Evolutionary conservation across 305 asterid genomes (phyloP).

Genomic region (Fraxinus sp.): DNA sequence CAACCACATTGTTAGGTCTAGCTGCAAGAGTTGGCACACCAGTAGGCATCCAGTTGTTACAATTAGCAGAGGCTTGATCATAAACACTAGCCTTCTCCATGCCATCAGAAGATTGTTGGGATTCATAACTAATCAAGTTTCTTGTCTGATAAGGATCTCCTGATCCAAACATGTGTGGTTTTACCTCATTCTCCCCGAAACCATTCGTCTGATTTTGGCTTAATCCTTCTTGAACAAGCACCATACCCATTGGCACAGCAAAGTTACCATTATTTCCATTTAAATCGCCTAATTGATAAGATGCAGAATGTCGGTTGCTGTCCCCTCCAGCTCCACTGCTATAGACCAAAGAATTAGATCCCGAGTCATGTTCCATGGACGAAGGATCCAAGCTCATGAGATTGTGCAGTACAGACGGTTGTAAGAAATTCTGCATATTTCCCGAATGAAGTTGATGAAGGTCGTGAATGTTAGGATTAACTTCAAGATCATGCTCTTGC

Average conservation of each 20-base stretch:
- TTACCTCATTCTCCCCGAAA: constrained; percentile 26
- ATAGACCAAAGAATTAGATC: constrained; percentile 29
- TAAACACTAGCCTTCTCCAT: constrained; percentile 29
- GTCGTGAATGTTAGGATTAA: constrained; percentile 33
- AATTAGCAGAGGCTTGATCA: constrained; percentile 36
- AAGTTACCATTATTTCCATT: constrained; percentile 14
- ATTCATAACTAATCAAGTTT: constrained; percentile 31
- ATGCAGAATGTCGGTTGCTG: constrained; percentile 13
- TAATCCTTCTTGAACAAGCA: constrained; percentile 35
- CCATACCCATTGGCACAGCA: constrained; percentile 40
- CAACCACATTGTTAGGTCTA: constrained; percentile 33
- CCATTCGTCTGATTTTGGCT: constrained; percentile 33
- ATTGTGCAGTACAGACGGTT: constrained; percentile 51
- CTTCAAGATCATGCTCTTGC: constrained; percentile 25
- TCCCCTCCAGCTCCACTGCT: constrained; percentile 22
- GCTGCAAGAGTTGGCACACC: constrained; percentile 45
- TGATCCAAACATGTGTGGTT: constrained; percentile 36
- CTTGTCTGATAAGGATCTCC: constrained; percentile 44
- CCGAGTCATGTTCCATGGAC: constrained; percentile 40
- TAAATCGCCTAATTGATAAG: not conserved
- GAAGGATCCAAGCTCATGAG: constrained; percentile 60
- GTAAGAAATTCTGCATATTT: constrained; percentile 48
- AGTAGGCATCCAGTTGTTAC: constrained; percentile 57
- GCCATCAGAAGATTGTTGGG: constrained; percentile 36
- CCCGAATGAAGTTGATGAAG: constrained; percentile 49